A percentile compares a stretch with the other conserved stretches of the same genome.
These are phyloP conservation scores for Paramyrothecium sp. DNA, from an alignment of 2,329 filamentous ascomycete species.

Conservation along the genomic window DNA sequence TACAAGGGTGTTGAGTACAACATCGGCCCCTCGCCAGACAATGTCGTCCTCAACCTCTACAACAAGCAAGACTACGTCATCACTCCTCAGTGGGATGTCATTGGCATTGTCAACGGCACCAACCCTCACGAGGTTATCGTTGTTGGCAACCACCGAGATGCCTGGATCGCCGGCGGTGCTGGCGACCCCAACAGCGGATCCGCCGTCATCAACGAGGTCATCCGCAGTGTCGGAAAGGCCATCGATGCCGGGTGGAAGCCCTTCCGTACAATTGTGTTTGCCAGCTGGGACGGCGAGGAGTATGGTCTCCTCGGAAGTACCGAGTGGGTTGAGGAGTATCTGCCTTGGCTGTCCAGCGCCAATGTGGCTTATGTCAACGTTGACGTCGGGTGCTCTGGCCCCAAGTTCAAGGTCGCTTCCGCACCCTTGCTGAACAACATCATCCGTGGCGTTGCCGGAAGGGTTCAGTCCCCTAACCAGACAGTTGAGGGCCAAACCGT, in stretches of 20 bases:
- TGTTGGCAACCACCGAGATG: slow-evolving; percentile 88
- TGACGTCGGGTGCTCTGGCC: slow-evolving; percentile 70
- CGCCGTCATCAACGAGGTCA: slow-evolving; percentile 74
- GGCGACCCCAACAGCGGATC: slow-evolving; percentile 82
- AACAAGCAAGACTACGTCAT: slow-evolving; percentile 82
- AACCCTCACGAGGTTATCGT: slow-evolving; percentile 83
- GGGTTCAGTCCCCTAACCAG: slow-evolving; percentile 73
- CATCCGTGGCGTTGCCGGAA: slow-evolving; percentile 62
- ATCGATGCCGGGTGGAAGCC: slow-evolving; percentile 59
- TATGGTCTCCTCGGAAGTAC: slow-evolving; percentile 85
- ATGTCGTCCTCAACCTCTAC: slow-evolving; percentile 67
- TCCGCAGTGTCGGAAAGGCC: slow-evolving; percentile 71
- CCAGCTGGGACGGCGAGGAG: slow-evolving; percentile 79
- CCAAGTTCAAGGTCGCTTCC: slow-evolving; percentile 61
- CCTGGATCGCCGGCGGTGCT: slow-evolving; percentile 84
- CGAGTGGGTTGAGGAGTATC: slow-evolving; percentile 89
- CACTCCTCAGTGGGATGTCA: slow-evolving; percentile 86
- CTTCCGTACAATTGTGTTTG: slow-evolving; percentile 86
- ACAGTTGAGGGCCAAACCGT: slow-evolving; percentile 71
- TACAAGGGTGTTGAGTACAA: slow-evolving; percentile 83
- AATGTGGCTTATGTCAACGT: slow-evolving; percentile 85
- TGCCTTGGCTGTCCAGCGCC: slow-evolving; percentile 73
- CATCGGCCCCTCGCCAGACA: slow-evolving; percentile 76
- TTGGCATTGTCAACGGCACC: slow-evolving; percentile 87
- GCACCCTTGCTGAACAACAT: slow-evolving; percentile 76